Conservation (phyloP, 2,329 filamentous ascomycete species). For the Fusarium musae region DNA sequence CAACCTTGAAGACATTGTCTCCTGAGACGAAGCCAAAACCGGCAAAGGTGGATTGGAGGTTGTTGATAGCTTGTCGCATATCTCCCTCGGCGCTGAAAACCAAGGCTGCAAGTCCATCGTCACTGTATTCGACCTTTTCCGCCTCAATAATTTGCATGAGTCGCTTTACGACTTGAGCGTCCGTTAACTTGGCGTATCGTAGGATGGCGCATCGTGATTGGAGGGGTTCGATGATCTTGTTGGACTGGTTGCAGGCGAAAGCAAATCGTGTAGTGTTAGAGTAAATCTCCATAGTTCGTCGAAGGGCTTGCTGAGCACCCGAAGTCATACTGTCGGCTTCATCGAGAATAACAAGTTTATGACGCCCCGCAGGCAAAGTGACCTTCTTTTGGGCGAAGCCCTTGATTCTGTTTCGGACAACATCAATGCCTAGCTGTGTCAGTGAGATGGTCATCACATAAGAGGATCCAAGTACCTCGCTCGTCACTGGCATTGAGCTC, state of each 20-base stretch:
- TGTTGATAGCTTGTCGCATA: conserved; percentile 99
- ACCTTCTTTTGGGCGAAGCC: conserved; percentile 99
- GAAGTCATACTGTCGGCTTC: conserved; percentile 99
- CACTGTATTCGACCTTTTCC: conserved; percentile 88
- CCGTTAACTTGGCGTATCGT: conserved; percentile 90
- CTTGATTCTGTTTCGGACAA: conserved; percentile 97
- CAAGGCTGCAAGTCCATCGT: conserved; percentile 93
- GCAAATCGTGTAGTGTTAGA: conserved; percentile 96
- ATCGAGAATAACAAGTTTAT: conserved; percentile 97
- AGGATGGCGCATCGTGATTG: conserved; percentile 97
- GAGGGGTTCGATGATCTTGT: conserved; percentile 99
- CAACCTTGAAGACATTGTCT: conserved; percentile 97
- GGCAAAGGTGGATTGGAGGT: conserved; percentile 90
- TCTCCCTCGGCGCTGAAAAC: conserved; percentile 98
- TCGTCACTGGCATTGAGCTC: conserved; percentile 98
- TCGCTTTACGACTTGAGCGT: conserved; percentile 90
- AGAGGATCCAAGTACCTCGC: conserved; percentile 66
- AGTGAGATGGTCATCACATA: neutral
- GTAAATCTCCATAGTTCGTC: conserved; percentile 99
- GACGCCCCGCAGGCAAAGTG: conserved; percentile 86
- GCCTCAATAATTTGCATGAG: conserved; percentile 92
- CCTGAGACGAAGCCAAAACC: conserved; percentile 98
- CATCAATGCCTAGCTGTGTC: conserved; percentile 79
- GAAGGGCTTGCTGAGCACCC: conserved; percentile 92
- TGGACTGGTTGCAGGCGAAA: conserved; percentile 98